Conservation (phyloP, 2,329 filamentous ascomycete species). For the Ophiostoma montium region DNA sequence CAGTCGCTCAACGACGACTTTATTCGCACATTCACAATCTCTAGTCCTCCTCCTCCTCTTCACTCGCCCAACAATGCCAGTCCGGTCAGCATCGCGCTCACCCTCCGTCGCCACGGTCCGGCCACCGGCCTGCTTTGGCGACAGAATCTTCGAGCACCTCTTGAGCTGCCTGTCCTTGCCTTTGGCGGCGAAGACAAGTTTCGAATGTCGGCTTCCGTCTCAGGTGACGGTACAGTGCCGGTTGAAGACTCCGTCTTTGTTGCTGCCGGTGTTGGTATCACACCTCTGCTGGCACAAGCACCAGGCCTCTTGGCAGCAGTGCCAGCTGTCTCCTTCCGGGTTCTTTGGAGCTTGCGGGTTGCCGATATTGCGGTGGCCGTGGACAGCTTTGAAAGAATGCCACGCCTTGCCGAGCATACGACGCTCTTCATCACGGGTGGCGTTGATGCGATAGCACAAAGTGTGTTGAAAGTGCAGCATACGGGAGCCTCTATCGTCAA, state of each 20-base stretch:
- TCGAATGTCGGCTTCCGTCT: constrained; percentile 19
- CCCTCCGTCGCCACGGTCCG: constrained; percentile 51
- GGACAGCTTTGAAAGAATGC: constrained; percentile 40
- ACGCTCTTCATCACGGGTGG: constrained; percentile 48
- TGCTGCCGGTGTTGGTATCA: constrained; percentile 72
- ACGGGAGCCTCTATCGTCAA: constrained; percentile 20
- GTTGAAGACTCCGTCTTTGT: constrained; percentile 41
- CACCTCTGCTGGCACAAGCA: constrained; percentile 62
- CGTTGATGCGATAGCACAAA: neutral
- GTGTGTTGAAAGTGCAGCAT: neutral
- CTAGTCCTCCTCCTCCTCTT: constrained; percentile 45
- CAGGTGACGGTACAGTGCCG: neutral
- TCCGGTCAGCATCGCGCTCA: constrained; percentile 53
- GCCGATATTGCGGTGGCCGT: constrained; percentile 49
- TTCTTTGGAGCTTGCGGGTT: constrained; percentile 55
- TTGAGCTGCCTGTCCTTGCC: constrained; percentile 55
- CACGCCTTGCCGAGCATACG: constrained; percentile 35
- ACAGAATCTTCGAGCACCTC: constrained; percentile 30
- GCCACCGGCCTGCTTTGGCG: constrained; percentile 53
- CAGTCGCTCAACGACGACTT: constrained; percentile 72
- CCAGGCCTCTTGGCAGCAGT: constrained; percentile 26
- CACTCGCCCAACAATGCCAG: no score
- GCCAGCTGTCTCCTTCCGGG: constrained; percentile 25
- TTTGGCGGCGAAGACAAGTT: constrained; percentile 51
- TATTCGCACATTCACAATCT: constrained; percentile 70